These are phyloP conservation scores for Penicillium arizonense DNA, from an alignment of 495 filamentous ascomycete species.

Conservation along the genomic window DNA sequence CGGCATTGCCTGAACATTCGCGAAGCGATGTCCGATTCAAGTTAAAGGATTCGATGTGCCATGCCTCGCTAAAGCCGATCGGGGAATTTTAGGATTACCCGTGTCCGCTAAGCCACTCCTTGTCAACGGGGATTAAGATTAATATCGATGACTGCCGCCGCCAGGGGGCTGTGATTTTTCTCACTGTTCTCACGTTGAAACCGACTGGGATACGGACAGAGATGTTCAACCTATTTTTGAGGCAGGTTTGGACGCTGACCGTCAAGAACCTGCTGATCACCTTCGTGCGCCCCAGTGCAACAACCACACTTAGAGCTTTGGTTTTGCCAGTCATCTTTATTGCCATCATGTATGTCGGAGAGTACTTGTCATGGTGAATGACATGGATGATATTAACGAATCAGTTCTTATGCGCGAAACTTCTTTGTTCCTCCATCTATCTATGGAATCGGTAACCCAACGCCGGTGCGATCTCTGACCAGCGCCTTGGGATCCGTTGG, in stretches of 20 bases:
- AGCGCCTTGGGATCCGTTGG: slow-evolving; percentile 53
- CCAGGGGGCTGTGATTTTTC: too few relatives aligned
- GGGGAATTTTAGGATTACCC: too few relatives aligned
- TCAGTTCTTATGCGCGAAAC: slow-evolving; percentile 58
- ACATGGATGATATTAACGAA: neutral
- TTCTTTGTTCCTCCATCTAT: slow-evolving; percentile 64
- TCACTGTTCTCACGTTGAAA: too few relatives aligned
- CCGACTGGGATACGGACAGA: neutral
- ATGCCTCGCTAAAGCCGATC: too few relatives aligned
- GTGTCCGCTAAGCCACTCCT: too few relatives aligned
- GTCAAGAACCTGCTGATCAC: slow-evolving; percentile 73
- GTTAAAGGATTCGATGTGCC: too few relatives aligned
- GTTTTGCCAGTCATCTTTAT: slow-evolving; percentile 69
- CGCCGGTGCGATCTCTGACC: slow-evolving; percentile 56
- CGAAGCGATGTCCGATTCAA: too few relatives aligned
- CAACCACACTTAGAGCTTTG: slow-evolving; percentile 67
- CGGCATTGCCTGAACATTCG: too few relatives aligned
- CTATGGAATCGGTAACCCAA: slow-evolving; percentile 63
- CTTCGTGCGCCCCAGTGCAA: slow-evolving; percentile 58
- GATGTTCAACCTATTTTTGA: slow-evolving; percentile 33
- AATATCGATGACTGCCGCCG: too few relatives aligned
- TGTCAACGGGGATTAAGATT: too few relatives aligned
- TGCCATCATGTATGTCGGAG: slow-evolving; percentile 48
- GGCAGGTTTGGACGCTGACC: slow-evolving; percentile 71
- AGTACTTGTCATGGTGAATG: neutral